Percentiles rank a stretch among this genome's conserved stretches.
Conservation (phyloP, 176 grass and related monocot genomes). For the Juncus effusus region DNA sequence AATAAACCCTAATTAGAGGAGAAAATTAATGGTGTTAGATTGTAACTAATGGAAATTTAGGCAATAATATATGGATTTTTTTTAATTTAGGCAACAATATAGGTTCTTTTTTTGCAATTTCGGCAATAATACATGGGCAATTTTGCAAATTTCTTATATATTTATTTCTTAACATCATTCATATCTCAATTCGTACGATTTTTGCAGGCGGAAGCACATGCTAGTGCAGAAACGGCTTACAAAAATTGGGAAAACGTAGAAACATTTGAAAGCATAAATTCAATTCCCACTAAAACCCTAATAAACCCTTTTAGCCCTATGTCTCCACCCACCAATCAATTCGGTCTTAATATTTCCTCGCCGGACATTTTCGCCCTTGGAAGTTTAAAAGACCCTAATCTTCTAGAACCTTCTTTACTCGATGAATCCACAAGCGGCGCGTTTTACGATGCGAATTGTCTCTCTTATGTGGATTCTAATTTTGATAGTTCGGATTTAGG, state of each 20-base stretch:
- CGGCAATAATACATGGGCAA: too few relatives aligned
- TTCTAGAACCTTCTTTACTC: constrained; percentile 45
- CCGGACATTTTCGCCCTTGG: constrained; percentile 53
- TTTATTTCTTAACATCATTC: neutral
- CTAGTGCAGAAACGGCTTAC: constrained; percentile 57
- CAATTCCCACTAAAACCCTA: constrained; percentile 23
- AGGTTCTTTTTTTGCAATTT: too few relatives aligned
- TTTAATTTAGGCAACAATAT: too few relatives aligned
- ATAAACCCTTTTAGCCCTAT: constrained; percentile 30
- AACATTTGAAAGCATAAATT: constrained; percentile 36
- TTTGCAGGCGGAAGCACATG: constrained; percentile 60
- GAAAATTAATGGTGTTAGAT: too few relatives aligned
- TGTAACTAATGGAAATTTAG: too few relatives aligned
- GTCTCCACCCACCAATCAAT: constrained; percentile 39
- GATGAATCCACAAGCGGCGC: constrained; percentile 41
- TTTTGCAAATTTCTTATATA: too few relatives aligned
- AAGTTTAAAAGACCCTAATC: constrained; percentile 21
- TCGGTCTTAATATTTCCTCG: constrained; percentile 41
- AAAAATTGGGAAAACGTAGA: constrained; percentile 59
- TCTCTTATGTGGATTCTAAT: constrained; percentile 38
- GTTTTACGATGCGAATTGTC: constrained; percentile 31
- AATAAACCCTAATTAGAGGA: too few relatives aligned
- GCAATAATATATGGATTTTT: too few relatives aligned
- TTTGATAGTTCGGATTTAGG: constrained; percentile 63
- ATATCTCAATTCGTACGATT: neutral